Evolutionary conservation across 345 rosid genomes (phyloP).

Genomic region (Syzygium jambos): DNA sequence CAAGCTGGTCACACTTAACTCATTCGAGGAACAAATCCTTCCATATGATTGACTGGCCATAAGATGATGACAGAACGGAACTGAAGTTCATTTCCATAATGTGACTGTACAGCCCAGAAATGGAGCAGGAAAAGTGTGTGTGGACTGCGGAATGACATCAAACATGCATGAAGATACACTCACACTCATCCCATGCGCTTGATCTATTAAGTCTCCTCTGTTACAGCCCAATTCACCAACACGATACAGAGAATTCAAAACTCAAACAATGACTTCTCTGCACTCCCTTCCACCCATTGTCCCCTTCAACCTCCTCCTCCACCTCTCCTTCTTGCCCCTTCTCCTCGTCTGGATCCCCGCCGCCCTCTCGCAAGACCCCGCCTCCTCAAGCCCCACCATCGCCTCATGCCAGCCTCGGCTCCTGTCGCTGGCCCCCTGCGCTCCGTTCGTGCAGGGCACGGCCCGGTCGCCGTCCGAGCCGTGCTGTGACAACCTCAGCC

Average conservation of each 20-base stretch:
- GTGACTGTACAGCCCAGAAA: background rate
- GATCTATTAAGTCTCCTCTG: constrained; percentile 12
- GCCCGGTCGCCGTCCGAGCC: constrained; percentile 36
- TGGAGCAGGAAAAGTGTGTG: constrained; percentile 25
- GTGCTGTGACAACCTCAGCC: constrained; percentile 67
- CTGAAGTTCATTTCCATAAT: background rate
- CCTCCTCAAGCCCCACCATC: constrained; percentile 17
- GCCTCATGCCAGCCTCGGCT: constrained; percentile 44
- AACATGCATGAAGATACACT: constrained; percentile 35
- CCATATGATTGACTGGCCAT: background rate
- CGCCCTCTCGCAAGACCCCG: constrained; percentile 27
- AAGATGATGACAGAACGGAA: background rate
- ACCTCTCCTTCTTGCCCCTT: constrained; percentile 8
- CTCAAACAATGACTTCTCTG: constrained; percentile 17
- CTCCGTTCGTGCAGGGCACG: constrained; percentile 60
- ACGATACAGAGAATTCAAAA: background rate
- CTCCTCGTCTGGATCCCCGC: constrained; percentile 12
- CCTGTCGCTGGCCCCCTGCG: constrained; percentile 55
- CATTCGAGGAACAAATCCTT: background rate
- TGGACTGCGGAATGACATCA: constrained; percentile 18
- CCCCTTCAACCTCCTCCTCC: constrained; percentile 2
- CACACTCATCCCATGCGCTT: constrained; percentile 35
- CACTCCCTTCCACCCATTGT: constrained; percentile 2
- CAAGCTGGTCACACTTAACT: no score
- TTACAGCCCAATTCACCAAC: background rate